A percentile compares a stretch with the other conserved stretches of the same genome.
phyloP scores from a whole-genome alignment of 257 asterid genomes.

The Marsdenia floribunda region DNA sequence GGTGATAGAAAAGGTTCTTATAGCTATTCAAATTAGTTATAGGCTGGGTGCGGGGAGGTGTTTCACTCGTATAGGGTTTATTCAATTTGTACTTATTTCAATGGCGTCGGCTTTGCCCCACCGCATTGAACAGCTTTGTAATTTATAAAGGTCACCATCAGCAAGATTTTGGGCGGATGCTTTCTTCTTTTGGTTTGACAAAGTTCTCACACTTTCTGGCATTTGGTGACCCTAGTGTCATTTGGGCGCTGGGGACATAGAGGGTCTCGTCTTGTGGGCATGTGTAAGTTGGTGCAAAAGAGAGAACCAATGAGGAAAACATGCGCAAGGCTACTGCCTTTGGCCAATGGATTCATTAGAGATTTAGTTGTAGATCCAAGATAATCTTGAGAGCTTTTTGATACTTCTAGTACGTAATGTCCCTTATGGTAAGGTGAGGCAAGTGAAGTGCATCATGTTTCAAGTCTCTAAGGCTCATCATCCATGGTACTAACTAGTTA shows the following conservation, averaged over 20 bases:
- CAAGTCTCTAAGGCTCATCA: slow-evolving; percentile 6
- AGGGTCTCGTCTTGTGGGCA: slow-evolving; percentile 1
- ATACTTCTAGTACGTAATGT: slow-evolving; percentile 40
- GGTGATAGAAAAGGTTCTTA: not conserved
- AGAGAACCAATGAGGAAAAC: slow-evolving; percentile 20
- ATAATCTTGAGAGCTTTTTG: slow-evolving; percentile 40
- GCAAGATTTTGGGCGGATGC: slow-evolving; percentile 58
- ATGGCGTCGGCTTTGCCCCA: slow-evolving; percentile 20
- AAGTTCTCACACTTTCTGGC: slow-evolving; percentile 41
- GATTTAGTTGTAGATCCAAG: slow-evolving; percentile 39
- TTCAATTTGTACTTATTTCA: slow-evolving; percentile 12
- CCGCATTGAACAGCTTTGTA: slow-evolving; percentile 8
- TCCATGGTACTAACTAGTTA: slow-evolving; percentile 8
- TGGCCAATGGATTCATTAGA: slow-evolving; percentile 24
- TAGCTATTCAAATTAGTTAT: slow-evolving; percentile 25
- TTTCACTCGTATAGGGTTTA: slow-evolving; percentile 10
- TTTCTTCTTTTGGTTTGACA: slow-evolving; percentile 42
- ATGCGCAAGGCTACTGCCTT: slow-evolving; percentile 26
- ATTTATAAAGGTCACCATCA: slow-evolving; percentile 49
- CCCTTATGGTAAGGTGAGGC: slow-evolving; percentile 45
- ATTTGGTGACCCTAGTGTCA: slow-evolving; percentile 35
- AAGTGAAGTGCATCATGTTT: slow-evolving; percentile 18
- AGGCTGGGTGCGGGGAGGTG: not conserved
- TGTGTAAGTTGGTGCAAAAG: slow-evolving; percentile 1
- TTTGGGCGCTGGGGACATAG: slow-evolving; percentile 8